Conservation (phyloP, 1,139 yeast genomes). For the Sugiyamaella japonica region DNA sequence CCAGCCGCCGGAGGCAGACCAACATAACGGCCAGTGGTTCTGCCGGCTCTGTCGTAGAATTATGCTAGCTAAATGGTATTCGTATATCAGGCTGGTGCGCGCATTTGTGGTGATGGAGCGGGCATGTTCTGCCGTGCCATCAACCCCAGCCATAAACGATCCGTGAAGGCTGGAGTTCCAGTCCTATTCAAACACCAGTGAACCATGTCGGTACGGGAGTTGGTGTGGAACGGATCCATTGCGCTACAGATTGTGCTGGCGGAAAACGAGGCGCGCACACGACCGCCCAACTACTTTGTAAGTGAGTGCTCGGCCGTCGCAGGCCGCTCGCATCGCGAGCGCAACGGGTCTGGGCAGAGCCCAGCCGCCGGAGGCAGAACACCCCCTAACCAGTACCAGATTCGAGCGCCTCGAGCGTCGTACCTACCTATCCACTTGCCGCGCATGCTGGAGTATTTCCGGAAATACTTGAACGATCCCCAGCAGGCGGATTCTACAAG, state of each 20-base stretch:
- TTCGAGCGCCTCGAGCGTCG: conserved; percentile 48
- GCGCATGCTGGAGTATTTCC: conserved; percentile 48
- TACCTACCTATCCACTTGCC: conserved; percentile 57
- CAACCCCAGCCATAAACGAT: background rate
- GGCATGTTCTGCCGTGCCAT: background rate
- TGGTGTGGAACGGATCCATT: conserved; percentile 58
- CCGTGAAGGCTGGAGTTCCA: background rate
- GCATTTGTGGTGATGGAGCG: background rate
- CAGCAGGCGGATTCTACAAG: conserved; percentile 38
- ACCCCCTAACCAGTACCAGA: conserved; percentile 19
- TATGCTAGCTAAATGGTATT: background rate
- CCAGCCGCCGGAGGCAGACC: too few species aligned
- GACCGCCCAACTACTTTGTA: conserved; percentile 28
- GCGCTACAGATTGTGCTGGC: conserved; percentile 46
- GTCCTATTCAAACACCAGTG: background rate
- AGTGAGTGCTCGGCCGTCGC: background rate
- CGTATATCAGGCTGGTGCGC: too few species aligned
- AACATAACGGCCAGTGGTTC: too few species aligned
- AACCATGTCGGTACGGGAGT: conserved; percentile 36
- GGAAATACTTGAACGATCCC: conserved; percentile 42
- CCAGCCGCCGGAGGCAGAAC: background rate
- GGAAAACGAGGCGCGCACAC: conserved; percentile 36
- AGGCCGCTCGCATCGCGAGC: background rate
- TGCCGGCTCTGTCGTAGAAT: too few species aligned
- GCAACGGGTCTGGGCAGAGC: background rate